Conservation (phyloP, 1,139 yeast species). For the Diutina pseudorugosa region DNA sequence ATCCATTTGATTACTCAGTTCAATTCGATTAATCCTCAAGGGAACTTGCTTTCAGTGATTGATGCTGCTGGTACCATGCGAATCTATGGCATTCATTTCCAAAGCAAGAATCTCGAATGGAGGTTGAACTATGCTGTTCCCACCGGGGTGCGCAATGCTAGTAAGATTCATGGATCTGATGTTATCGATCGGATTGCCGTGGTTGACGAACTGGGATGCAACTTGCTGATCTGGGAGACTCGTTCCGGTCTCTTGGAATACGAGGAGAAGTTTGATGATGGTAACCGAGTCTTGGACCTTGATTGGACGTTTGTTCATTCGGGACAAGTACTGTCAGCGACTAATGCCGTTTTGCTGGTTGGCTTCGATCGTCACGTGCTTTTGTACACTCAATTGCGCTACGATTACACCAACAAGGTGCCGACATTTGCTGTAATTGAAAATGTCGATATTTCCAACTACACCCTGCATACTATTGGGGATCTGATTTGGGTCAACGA, state of each 20-base stretch:
- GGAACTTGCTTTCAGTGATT: conserved; percentile 26
- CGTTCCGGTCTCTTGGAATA: conserved; percentile 59
- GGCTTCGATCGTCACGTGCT: conserved; percentile 58
- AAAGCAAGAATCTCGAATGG: conserved; percentile 30
- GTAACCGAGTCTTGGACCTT: conserved; percentile 37
- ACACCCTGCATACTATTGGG: conserved; percentile 73
- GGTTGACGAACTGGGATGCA: conserved; percentile 38
- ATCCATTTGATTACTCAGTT: not conserved
- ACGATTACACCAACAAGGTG: conserved; percentile 71
- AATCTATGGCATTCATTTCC: conserved; percentile 6
- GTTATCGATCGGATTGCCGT: conserved; percentile 59
- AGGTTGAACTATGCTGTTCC: conserved; percentile 29
- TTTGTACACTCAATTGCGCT: conserved; percentile 70
- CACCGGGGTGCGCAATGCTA: conserved; percentile 44
- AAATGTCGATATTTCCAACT: conserved; percentile 54
- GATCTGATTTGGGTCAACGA: conserved; percentile 79
- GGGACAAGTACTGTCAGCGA: conserved; percentile 15
- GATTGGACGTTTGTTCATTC: conserved; percentile 69
- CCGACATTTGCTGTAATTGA: conserved; percentile 74
- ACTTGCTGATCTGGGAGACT: conserved; percentile 68
- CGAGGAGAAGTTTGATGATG: conserved; percentile 28
- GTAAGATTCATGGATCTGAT: conserved; percentile 59
- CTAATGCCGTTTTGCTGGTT: conserved; percentile 68
- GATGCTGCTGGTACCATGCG: conserved; percentile 45
- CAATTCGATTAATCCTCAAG: not conserved